Evolutionary conservation across 768 basidiomycete species (phyloP), one percentile per base, ranked within the genome.

Genomic region (Xerocomus spinulosus): DNA sequence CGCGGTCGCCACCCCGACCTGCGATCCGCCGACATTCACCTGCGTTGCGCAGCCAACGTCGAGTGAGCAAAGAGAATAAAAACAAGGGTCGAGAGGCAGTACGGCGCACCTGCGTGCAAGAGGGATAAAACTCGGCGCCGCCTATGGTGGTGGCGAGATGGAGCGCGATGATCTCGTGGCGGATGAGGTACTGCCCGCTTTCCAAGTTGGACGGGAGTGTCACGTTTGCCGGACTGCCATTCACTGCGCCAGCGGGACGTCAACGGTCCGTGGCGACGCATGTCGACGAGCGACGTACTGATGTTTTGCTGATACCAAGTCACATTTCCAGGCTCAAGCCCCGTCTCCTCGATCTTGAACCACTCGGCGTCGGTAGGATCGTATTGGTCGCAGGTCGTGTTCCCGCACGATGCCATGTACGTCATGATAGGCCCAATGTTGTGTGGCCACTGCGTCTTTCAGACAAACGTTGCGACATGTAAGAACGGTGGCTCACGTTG

Each of bases 61-160:
- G n/a, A n/a, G n/a, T n/a, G n/a, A n/a, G n/a, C n/a, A n/a, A n/a
- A n/a, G n/a, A n/a, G n/a, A n/a, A n/a, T n/a, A n/a, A n/a, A n/a
- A n/a, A n/a, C n/a, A n/a, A n/a, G n/a, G n/a, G n/a, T n/a, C n/a
- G n/a, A n/a, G n/a, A n/a, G n/a, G n/a, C n/a, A n/a, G n/a, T n/a
- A n/a, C n/a, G n/a, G n/a, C n/a, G n/a, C 42, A 67, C 64, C 62
- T 79, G 77, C 3, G 76, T 72, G 63, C 88, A 92, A 23, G 79
- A 77, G 0, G 85, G 82, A 62, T 92, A 92, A 67, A 89, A 91
- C 67, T 92, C 88, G 1, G 85, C 87, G 17, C 84, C 85, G 5
- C 81, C 80, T 15, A 59, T 9, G 2, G 58, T 53, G n/a, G 60
- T 71, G 6, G 76, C 87, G 38, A 82, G 73, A 58, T 90, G 88